These are phyloP conservation scores for Castanopsis chinensis DNA, from an alignment of 306 rosid genomes.

Conservation along the genomic window DNA sequence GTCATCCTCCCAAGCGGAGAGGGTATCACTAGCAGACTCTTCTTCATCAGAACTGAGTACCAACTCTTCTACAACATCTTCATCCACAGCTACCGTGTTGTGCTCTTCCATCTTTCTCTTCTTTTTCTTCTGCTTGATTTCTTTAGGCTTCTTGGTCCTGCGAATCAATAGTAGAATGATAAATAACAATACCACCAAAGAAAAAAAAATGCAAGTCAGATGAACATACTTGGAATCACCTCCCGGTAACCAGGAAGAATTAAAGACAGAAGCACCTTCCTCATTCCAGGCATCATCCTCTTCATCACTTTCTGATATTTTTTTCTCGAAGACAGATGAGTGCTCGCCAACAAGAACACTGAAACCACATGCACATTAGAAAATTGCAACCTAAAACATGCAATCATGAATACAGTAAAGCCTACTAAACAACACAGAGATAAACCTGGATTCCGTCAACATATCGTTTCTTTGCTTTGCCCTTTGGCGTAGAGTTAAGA, in stretches of 20 bases:
- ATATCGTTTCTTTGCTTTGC: constrained; percentile 56
- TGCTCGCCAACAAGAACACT: constrained; percentile 84
- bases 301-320: constrained; percentile 56
- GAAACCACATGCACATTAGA: constrained; percentile 39
- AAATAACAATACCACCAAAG: constrained; percentile 6
- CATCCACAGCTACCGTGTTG: constrained; percentile 51
- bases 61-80: constrained; percentile 84
- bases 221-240: constrained; percentile 49
- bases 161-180: not conserved
- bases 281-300: constrained; percentile 45
- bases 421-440: not conserved
- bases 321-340: constrained; percentile 52
- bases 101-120: constrained; percentile 42
- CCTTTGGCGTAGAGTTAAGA: constrained; percentile 50
- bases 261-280: constrained; percentile 59
- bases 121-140: constrained; percentile 41
- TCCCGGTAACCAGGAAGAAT: constrained; percentile 94
- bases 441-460: constrained; percentile 76
- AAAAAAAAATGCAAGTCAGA: not conserved
- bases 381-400: constrained; percentile 21
- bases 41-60: constrained; percentile 92
- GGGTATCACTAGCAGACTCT: constrained; percentile 22
- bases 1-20: constrained; percentile 37
- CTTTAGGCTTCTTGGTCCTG: constrained; percentile 52
- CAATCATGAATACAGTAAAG: constrained; percentile 11